Percentiles rank a stretch among this genome's conserved stretches.
Conservation (phyloP, 345 rosid genomes). For the Rubroshorea leprosula region DNA sequence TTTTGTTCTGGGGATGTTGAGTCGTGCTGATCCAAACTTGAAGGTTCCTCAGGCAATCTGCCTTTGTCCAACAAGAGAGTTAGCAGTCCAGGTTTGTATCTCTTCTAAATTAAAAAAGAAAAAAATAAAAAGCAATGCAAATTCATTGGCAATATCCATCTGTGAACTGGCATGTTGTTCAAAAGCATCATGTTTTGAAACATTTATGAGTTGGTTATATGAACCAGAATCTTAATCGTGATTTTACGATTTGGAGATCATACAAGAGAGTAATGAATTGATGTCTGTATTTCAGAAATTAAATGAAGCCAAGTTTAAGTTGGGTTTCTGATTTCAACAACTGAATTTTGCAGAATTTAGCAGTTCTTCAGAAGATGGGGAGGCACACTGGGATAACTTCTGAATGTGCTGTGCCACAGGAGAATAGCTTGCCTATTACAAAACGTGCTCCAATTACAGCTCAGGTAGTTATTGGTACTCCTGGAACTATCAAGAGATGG, state of each 20-base stretch:
- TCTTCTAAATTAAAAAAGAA: too few species aligned
- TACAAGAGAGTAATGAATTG: not conserved
- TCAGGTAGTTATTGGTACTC: constrained; percentile 92
- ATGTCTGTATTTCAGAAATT: not conserved
- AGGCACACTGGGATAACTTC: constrained; percentile 75
- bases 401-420: constrained; percentile 59
- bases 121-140: too few species aligned
- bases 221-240: not conserved
- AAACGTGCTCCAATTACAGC: constrained; percentile 45
- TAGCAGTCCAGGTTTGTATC: constrained; percentile 91
- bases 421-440: constrained; percentile 26
- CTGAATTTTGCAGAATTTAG: constrained; percentile 57
- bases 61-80: constrained; percentile 89
- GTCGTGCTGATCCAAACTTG: constrained; percentile 61
- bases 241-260: too few species aligned
- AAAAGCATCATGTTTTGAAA: not conserved
- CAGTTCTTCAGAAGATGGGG: constrained; percentile 91
- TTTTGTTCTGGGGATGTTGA: constrained; percentile 94
- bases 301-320: not conserved
- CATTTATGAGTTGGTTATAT: not conserved
- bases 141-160: too few species aligned
- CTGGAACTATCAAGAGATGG: constrained; percentile 86
- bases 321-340: not conserved
- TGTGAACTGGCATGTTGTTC: not conserved
- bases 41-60: constrained; percentile 82